Evolutionary conservation across 495 filamentous ascomycete genomes (phyloP).

Genomic region (Lophiotrema nucula): DNA sequence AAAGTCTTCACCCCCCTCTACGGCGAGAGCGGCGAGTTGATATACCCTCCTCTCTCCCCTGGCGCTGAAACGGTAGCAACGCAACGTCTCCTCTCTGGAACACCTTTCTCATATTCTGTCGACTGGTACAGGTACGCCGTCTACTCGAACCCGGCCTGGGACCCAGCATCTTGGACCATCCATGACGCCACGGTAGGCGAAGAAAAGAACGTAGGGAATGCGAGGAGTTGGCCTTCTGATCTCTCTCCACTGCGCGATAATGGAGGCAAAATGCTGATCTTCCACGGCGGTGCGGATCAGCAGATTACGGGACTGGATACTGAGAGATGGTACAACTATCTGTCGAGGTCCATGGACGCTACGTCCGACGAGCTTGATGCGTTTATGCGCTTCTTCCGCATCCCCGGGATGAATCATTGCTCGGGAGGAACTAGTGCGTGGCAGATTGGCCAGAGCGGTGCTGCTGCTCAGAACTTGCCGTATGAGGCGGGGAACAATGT

Average conservation of each 20-base stretch:
- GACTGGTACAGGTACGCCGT: constrained; percentile 15
- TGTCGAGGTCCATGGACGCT: not conserved
- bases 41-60: not conserved
- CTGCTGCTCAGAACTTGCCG: not conserved
- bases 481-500: constrained; percentile 5
- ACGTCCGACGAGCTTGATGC: not conserved
- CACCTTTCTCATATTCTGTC: constrained; percentile 5
- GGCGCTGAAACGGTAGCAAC: constrained; percentile 6
- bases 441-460: constrained; percentile 2
- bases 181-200: constrained; percentile 1
- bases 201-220: not conserved
- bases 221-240: not conserved
- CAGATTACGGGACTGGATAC: constrained; percentile 13
- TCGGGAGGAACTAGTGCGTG: constrained; percentile 1
- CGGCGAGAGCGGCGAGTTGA: constrained; percentile 1
- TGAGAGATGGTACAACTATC: constrained; percentile 6
- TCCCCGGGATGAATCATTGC: constrained; percentile 12
- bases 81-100: constrained; percentile 4
- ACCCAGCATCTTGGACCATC: constrained; percentile 1
- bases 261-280: constrained; percentile 5
- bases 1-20: constrained; percentile 4
- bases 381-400: constrained; percentile 8
- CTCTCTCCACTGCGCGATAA: not conserved
- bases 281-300: constrained; percentile 6
- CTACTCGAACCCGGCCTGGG: not conserved